Evolutionary conservation across 768 basidiomycete species (phyloP), one percentile per base, ranked within the genome.

Genomic region (Boletus vinaceobasis): DNA sequence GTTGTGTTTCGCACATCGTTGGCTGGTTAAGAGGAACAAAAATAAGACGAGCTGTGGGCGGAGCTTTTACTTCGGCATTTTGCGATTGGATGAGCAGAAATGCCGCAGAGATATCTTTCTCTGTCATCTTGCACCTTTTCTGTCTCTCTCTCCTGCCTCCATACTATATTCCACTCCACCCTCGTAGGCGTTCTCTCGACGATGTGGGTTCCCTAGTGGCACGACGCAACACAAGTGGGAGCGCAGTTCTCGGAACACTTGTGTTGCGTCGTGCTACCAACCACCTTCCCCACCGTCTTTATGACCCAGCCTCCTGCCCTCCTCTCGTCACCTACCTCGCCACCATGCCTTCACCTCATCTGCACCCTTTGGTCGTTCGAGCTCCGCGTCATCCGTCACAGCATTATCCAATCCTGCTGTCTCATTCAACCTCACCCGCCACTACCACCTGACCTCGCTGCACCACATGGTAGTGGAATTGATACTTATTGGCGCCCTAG

Each of bases 231-330:
- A 69, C 69, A 65, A 68, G 71, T 67, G 75, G 71, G 76, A 78
- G 78, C 76, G 78, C 63, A 68, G 76, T 77, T 56, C 78, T 79
- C 74, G 66, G 53, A 71, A 76, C 73, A 67, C 73, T 70, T 70
- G 73, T 69, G 36, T 49, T 60, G 52, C 46, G 19, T 48, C 55
- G 61, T 68, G 60, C 50, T 58, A n/a, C 44, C 26, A 21, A 23
- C 37, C 36, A 36, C 40, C 27, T 11, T 43, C 21, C 7, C 17
- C 43, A 7, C 10, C 31, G 17, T n/a, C 17, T 26, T 17, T 39
- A 21, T 23, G 5, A 38, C 9, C 21, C 19, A 23, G 40, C 13
- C n/a, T 3, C 33, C 17, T 26, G n/a, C 40, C 32, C 38, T 31
- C 15, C 8, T 26, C 14, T 21, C 9, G 17, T n/a, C 27, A n/a